These are phyloP conservation scores for Pseudisothecium myosuroides DNA, from an alignment of 225 moss, liverwort and hornwort genomes.

Conservation along the genomic window DNA sequence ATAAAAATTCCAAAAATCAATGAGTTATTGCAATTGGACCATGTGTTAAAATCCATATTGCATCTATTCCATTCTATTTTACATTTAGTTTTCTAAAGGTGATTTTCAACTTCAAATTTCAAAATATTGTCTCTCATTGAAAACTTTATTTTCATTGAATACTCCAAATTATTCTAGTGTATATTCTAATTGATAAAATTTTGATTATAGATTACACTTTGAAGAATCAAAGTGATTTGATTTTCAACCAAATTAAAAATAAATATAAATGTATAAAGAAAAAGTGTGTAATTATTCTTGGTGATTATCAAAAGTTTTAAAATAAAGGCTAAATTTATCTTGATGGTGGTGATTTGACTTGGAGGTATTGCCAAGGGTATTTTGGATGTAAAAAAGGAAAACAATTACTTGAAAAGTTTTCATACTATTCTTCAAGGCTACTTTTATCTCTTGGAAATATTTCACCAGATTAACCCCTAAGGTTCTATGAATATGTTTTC, in stretches of 20 bases:
- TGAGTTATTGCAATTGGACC: too few species aligned
- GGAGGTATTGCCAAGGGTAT: not conserved
- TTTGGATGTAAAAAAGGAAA: not conserved
- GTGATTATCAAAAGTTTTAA: not conserved
- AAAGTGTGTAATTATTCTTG: not conserved
- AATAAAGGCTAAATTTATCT: not conserved
- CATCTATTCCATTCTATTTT: too few species aligned
- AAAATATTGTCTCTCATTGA: too few species aligned
- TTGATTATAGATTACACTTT: too few species aligned
- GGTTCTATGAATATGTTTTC: too few species aligned
- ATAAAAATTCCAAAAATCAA: too few species aligned
- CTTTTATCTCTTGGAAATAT: not conserved
- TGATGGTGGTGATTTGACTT: not conserved
- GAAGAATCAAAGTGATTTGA: too few species aligned
- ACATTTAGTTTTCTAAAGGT: too few species aligned
- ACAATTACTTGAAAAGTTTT: not conserved
- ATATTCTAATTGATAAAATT: not conserved
- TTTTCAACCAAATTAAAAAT: too few species aligned
- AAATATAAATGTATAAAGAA: too few species aligned
- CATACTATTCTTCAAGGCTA: not conserved
- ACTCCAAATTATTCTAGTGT: not conserved
- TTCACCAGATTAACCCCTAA: not conserved
- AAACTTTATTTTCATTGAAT: not conserved
- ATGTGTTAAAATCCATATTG: too few species aligned
- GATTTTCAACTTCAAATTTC: too few species aligned